These are phyloP conservation scores for Solanum ossicruentum DNA, from an alignment of 257 asterid genomes.

Conservation along the genomic window DNA sequence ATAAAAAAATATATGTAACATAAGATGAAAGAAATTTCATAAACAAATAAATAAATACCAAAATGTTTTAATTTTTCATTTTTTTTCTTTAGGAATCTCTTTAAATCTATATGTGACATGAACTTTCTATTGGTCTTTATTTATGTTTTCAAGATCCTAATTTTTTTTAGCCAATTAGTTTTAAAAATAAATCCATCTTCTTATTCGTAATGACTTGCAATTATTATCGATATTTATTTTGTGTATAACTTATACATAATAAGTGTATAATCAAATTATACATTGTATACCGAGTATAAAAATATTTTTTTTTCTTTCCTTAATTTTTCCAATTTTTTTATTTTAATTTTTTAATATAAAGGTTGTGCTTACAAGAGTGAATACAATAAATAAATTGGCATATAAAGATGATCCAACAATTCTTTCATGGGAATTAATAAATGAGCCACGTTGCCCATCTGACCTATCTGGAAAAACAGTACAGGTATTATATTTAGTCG, in stretches of 20 bases:
- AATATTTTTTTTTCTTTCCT: background rate
- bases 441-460: conserved; percentile 5
- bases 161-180: too few species aligned
- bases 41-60: too few species aligned
- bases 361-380: conserved; percentile 5
- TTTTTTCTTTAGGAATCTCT: too few species aligned
- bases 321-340: too few species aligned
- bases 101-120: too few species aligned
- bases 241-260: background rate
- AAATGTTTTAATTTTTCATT: too few species aligned
- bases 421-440: conserved; percentile 4
- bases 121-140: too few species aligned
- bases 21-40: too few species aligned
- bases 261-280: background rate
- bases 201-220: background rate
- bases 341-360: background rate
- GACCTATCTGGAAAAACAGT: conserved; percentile 3
- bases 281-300: background rate
- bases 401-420: conserved; percentile 5
- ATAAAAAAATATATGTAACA: too few species aligned
- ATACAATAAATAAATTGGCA: background rate
- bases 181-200: background rate
- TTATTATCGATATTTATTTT: background rate
- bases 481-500: background rate
- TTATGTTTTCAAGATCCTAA: too few species aligned